A percentile compares a stretch with the other conserved stretches of the same genome.
Conservation (phyloP, 1,284 basidiomycete species). For the Ustilago lituana region DNA sequence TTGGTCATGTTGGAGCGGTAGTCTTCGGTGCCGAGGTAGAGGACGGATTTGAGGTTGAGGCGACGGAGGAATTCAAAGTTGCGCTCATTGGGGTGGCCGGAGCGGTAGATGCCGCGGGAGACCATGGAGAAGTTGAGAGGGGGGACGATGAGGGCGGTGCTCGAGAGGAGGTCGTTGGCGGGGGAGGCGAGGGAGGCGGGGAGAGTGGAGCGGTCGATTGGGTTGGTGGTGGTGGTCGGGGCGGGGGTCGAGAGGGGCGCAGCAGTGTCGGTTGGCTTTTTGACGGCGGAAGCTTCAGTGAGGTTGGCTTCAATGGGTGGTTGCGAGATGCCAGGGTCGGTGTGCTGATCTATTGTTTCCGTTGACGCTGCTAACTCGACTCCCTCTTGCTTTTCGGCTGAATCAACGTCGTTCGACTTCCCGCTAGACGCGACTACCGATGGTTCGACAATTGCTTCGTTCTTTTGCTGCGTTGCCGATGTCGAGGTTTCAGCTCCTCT, state of each 20-base stretch:
- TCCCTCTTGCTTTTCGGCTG: too few species aligned
- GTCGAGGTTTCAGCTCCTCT: conserved; percentile 2
- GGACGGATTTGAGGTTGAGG: conserved; percentile 58
- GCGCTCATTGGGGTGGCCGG: conserved; percentile 66
- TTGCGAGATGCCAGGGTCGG: too few species aligned
- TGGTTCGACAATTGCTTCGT: neutral
- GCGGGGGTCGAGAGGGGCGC: neutral
- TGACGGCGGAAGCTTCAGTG: neutral
- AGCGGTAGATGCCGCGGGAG: conserved; percentile 61
- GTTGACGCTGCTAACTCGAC: too few species aligned
- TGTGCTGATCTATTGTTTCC: too few species aligned
- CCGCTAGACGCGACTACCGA: too few species aligned
- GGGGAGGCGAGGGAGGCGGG: neutral
- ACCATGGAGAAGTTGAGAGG: conserved; percentile 67
- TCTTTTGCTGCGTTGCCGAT: neutral
- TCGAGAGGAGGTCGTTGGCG: conserved; percentile 6
- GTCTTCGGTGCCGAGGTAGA: conserved; percentile 63
- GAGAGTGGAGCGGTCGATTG: neutral
- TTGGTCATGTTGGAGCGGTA: conserved; percentile 57
- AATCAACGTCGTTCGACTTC: too few species aligned
- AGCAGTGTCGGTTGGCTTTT: neutral
- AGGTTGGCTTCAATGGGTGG: too few species aligned
- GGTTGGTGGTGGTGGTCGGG: neutral
- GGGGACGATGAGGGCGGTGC: conserved; percentile 53
- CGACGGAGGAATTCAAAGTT: conserved; percentile 63